These are phyloP conservation scores for Pisolithus albus DNA, from an alignment of 768 basidiomycete genomes.

Conservation along the genomic window DNA sequence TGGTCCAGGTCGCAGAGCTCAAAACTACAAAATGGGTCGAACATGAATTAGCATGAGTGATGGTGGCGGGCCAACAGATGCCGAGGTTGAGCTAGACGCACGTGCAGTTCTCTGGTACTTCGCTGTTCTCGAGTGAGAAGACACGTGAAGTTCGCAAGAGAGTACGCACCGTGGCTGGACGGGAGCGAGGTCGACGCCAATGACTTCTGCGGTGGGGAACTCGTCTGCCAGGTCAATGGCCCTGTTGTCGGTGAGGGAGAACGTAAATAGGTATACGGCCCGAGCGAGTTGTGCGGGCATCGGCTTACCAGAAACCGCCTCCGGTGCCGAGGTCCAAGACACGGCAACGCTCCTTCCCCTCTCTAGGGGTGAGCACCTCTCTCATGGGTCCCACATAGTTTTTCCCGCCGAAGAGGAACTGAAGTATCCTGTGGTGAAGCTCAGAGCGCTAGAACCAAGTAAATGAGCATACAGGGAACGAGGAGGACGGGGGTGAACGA, in stretches of 20 bases:
- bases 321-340: conserved; percentile 70
- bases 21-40: conserved; percentile 36
- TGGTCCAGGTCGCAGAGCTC: conserved; percentile 66
- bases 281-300: not conserved
- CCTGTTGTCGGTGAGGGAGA: conserved; percentile 31
- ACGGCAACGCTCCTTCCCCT: conserved; percentile 25
- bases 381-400: conserved; percentile 63
- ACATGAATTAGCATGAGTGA: too few species aligned
- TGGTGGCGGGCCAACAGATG: too few species aligned
- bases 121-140: conserved; percentile 28
- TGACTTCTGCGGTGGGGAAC: conserved; percentile 58
- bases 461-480: not conserved
- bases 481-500: not conserved
- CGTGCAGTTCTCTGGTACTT: conserved; percentile 69
- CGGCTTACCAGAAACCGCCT: conserved; percentile 49
- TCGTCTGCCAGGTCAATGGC: conserved; percentile 70
- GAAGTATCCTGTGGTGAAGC: conserved; percentile 56
- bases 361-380: conserved; percentile 39
- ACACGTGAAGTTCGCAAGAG: not conserved
- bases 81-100: conserved; percentile 31
- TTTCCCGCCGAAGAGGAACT: conserved; percentile 57
- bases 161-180: conserved; percentile 56
- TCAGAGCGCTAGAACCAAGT: conserved; percentile 46
- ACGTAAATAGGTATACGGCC: not conserved
- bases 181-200: conserved; percentile 66